These are phyloP conservation scores for Aspergillus sp. DNA, from an alignment of 2,329 filamentous ascomycete genomes.

Conservation along the genomic window DNA sequence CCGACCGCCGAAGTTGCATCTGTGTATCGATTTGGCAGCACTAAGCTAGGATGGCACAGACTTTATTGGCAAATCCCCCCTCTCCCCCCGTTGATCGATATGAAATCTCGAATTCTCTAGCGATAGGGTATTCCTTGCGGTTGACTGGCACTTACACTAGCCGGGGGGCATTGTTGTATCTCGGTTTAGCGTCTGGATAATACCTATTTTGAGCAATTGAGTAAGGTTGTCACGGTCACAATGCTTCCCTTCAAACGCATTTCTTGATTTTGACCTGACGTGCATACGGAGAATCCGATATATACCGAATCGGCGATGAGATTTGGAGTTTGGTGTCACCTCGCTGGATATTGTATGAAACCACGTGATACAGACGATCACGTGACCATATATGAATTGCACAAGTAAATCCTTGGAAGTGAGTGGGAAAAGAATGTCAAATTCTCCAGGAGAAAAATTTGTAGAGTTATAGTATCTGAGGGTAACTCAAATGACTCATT, in stretches of 20 bases:
- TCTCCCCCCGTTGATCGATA: constrained; percentile 4
- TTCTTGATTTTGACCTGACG: not conserved
- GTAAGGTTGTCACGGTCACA: not conserved
- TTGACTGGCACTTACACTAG: not conserved
- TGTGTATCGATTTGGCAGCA: not conserved
- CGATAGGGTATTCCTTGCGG: constrained; percentile 7
- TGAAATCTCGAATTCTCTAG: not conserved
- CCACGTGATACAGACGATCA: not conserved
- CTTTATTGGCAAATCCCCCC: constrained; percentile 8
- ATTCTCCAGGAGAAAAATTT: not conserved
- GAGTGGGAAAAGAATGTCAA: not conserved
- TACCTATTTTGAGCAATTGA: not conserved
- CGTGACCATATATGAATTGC: not conserved
- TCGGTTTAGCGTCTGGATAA: not conserved
- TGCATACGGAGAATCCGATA: not conserved
- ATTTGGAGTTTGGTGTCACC: not conserved
- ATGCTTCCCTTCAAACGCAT: not conserved
- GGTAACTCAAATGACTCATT: not conserved
- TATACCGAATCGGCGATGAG: not conserved
- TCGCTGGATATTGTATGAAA: too few relatives aligned
- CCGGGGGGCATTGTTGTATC: not conserved
- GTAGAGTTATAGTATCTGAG: not conserved
- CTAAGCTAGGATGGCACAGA: constrained; percentile 12
- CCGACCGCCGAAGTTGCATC: not conserved
- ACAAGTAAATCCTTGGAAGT: not conserved